Evolutionary conservation across 306 rosid species (phyloP).

Genomic region (Aeschynomene evenia): DNA sequence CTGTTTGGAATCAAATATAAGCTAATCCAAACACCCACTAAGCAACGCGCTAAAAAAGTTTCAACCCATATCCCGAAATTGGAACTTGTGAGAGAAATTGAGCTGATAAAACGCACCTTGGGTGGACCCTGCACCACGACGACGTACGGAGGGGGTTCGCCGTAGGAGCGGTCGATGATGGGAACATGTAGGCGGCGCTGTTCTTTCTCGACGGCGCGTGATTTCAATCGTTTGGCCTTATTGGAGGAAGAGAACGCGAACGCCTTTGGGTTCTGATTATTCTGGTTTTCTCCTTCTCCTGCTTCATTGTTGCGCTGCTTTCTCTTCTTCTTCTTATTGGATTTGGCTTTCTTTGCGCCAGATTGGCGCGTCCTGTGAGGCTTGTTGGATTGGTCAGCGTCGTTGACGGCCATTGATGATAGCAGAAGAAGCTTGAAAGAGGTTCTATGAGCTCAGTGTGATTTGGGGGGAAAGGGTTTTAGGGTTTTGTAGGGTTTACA

Average conservation of each 20-base stretch:
- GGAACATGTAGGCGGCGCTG: conserved; percentile 93
- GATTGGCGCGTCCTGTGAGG: conserved; percentile 71
- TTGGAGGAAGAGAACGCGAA: conserved; percentile 74
- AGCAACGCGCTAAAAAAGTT: neutral
- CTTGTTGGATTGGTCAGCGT: conserved; percentile 71
- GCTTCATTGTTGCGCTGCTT: conserved; percentile 28
- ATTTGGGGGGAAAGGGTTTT: conserved; percentile 2
- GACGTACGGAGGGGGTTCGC: conserved; percentile 81
- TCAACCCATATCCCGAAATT: neutral
- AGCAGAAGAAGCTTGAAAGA: neutral
- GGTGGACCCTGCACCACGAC: conserved; percentile 97
- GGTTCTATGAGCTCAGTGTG: neutral
- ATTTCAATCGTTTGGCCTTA: conserved; percentile 75
- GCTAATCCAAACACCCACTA: neutral
- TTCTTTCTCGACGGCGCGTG: conserved; percentile 94
- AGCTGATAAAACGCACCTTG: conserved; percentile 45
- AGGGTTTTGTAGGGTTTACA: conserved; percentile 31
- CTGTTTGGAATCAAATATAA: neutral
- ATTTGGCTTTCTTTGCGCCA: conserved; percentile 58
- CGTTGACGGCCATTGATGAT: conserved; percentile 55
- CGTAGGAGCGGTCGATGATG: conserved; percentile 68
- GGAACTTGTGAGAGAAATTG: neutral
- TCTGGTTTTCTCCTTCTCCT: conserved; percentile 41
- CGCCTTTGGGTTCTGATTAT: conserved; percentile 69
- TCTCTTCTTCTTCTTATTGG: conserved; percentile 52